A percentile compares a stretch with the other conserved stretches of the same genome.
Evolutionary conservation across 768 basidiomycete genomes (phyloP).

Genomic region (Leccinum imitatum): DNA sequence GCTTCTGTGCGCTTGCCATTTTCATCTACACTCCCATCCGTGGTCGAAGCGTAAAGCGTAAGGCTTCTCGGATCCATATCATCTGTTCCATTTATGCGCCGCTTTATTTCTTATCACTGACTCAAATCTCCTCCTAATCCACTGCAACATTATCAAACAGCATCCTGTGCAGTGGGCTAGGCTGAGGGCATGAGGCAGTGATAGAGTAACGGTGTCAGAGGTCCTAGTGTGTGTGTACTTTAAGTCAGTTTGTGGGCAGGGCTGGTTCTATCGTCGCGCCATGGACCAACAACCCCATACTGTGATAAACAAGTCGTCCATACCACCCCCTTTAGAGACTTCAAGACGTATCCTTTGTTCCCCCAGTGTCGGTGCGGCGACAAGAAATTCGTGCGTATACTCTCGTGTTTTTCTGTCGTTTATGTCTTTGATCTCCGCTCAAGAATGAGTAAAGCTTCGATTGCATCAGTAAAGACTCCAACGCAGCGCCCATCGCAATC

Average conservation of each 20-base stretch:
- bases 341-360: no score
- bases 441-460: slow-evolving; percentile 94
- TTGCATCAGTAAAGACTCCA: slow-evolving; percentile 71
- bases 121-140: slow-evolving; percentile 24
- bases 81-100: slow-evolving; percentile 63
- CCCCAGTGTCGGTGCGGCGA: no score
- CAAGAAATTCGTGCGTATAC: slow-evolving; percentile 39
- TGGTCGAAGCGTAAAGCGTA: slow-evolving; percentile 20
- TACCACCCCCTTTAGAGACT: no score
- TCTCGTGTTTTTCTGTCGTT: slow-evolving; percentile 6
- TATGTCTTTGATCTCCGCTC: background rate
- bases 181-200: background rate
- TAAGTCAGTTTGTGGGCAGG: no score
- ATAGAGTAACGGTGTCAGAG: background rate
- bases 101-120: slow-evolving; percentile 41
- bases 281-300: no score
- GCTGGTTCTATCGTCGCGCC: no score
- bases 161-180: slow-evolving; percentile 30
- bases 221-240: background rate
- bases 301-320: no score
- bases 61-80: slow-evolving; percentile 65
- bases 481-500: slow-evolving; percentile 76
- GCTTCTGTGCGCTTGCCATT: slow-evolving; percentile 21
- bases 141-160: slow-evolving; percentile 25
- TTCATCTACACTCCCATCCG: no score